Evolutionary conservation across 257 asterid genomes (phyloP), one percentile per base, ranked within the genome.

Genomic region (Avicennia marina): DNA sequence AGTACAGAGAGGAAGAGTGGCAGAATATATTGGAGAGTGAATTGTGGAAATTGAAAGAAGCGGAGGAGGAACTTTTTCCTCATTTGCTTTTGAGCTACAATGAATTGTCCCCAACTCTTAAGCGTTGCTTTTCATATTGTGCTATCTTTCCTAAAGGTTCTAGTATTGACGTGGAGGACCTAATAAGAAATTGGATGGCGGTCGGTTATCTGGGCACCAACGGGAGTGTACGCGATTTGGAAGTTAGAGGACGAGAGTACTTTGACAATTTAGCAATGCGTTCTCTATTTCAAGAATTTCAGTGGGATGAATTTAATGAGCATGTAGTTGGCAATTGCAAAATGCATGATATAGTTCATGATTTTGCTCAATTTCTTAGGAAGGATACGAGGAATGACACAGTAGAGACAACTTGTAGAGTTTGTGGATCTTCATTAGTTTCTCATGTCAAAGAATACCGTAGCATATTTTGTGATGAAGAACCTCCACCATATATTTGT

Each of bases 101-200:
- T 18, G 55, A 63, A 13, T 64, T 79, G 59, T 9, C 25, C 34
- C 57, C 82, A 0, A 22, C 47, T 17, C 12, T 72, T 32, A 67
- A 68, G 60, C 62, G 57, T 15, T 79, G 86, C 44, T 75, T 79
- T 36, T 62, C 78, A 26, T 80, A 61, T 50, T 80, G 81, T 65
- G 70, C 73, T 21, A 10, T 62, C 46, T 76, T 70, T 17, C 77
- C 81, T 0, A 62, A 65, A 48, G 86, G 58, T 57, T 46, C 4
- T 4, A 53, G 31, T 47, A 67, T 80, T 26, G 58, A 72, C n/a
- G 86, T 73, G 32, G 73, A 58, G 45, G 55, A 54, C n/a, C 25
- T 80, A 48, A 66, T 73, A 57, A 53, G 61, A 58, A 68, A 57
- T 15, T 80, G 83, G 86, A 76, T 71, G 70, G 81, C 83, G 6